These are phyloP conservation scores for Fusarium camptoceras DNA, from an alignment of 2,329 filamentous ascomycete species.

Conservation along the genomic window DNA sequence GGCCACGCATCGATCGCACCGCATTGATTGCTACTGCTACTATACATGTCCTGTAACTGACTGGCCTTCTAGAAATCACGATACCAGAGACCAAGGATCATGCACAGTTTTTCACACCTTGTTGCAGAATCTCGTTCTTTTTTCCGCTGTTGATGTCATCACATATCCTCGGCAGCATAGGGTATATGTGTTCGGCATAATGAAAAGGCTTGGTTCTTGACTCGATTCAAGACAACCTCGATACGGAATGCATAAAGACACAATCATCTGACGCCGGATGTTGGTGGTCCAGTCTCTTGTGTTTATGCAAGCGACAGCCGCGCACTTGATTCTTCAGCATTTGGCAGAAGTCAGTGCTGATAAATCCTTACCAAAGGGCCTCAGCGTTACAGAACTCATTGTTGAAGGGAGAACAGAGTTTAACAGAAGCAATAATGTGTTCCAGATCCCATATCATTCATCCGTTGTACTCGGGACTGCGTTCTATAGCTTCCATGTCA, in stretches of 20 bases:
- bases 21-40: constrained; percentile 17
- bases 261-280: constrained; percentile 35
- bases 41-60: constrained; percentile 5
- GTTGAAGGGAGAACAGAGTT: not conserved
- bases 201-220: constrained; percentile 20
- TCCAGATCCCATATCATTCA: not conserved
- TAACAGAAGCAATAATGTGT: not conserved
- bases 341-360: not conserved
- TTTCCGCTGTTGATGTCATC: not conserved
- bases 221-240: constrained; percentile 17
- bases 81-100: not conserved
- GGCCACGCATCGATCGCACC: constrained; percentile 31
- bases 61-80: constrained; percentile 11
- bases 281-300: constrained; percentile 8
- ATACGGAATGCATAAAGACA: constrained; percentile 31
- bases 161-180: not conserved
- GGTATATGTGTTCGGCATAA: constrained; percentile 10
- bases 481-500: not conserved
- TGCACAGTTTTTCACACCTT: constrained; percentile 6
- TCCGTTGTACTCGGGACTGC: not conserved
- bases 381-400: not conserved
- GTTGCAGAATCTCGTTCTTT: constrained; percentile 5
- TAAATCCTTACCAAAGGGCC: not conserved
- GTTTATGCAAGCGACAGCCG: constrained; percentile 25
- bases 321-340: constrained; percentile 3